Evolutionary conservation across 371 early-diverging fungal species (phyloP), one percentile per base, ranked within the genome.

Genomic region (Choanephora cucurbitarum): DNA sequence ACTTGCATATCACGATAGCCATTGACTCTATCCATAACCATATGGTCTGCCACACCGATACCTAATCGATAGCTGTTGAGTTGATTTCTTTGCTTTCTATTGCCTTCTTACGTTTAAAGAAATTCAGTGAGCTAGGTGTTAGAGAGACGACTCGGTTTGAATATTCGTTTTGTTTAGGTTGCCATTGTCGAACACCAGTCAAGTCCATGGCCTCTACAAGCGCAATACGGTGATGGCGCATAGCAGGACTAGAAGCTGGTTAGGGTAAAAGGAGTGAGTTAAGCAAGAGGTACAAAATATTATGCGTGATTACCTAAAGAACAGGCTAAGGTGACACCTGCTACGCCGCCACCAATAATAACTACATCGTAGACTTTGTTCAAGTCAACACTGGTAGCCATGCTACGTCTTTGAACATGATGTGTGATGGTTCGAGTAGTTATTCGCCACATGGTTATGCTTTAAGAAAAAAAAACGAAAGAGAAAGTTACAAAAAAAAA

Each of bases 341-440:
- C 88, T 22, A 92, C 86, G n/a, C 97, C 97, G 41, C 93, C 95
- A 18, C 97, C 97, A n/a, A 96, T 89, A 67, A 96, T 90, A 28
- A 88, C 89, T 10, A 90, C 74, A 55, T 91, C 92, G 51, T 88
- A 91, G 6, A 72, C 66, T 51, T 80, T 65, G 22, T 69, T 58
- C n/a, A 69, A 28, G 39, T 63, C 57, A 2, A 8, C 9, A 17
- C 15, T 37, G 9, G 53, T 37, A 28, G 67, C 67, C n/a, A 66
- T 49, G 13, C 14, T 24, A 18, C 62, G 57, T 44, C n/a, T 52
- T 7, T 24, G 46, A 5, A 48, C 24, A 41, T 40, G 28, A 44
- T 28, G 41, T 18, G 22, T 11, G 13, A 60, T 34, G 14, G 40
- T 33, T 40, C 8, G 44, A 32, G 39, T 31, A 37, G 21, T 21